Conservation (phyloP, 176 grass and related monocot genomes). For the Thalia dealbata region DNA sequence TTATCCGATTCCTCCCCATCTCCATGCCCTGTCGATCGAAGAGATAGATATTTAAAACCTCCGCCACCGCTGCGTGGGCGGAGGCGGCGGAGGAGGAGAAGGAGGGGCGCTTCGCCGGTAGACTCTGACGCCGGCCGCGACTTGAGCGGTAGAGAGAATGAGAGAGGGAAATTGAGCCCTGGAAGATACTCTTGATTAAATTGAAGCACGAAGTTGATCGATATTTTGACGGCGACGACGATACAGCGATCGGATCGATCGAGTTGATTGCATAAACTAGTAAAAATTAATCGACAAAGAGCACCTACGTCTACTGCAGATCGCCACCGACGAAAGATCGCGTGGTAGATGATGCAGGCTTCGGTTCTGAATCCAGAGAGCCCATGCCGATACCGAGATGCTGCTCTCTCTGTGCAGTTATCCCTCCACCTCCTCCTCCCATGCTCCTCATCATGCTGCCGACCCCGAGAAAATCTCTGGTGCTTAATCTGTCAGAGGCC, state of each 20-base stretch:
- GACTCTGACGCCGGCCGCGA: background rate
- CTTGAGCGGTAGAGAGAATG: too few relatives aligned
- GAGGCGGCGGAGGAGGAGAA: too few relatives aligned
- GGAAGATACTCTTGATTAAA: background rate
- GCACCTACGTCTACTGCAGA: background rate
- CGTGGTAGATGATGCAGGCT: background rate
- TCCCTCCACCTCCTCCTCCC: background rate
- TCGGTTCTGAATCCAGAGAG: constrained; percentile 11
- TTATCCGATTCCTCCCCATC: too few relatives aligned
- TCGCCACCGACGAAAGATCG: constrained; percentile 3
- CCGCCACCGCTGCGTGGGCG: background rate
- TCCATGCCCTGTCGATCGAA: background rate
- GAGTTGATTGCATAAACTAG: background rate
- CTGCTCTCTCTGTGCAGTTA: constrained; percentile 3
- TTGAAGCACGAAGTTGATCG: too few relatives aligned
- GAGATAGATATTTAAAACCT: constrained; percentile 1
- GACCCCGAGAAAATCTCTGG: constrained; percentile 17
- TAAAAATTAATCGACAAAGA: background rate
- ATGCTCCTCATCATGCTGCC: constrained; percentile 12
- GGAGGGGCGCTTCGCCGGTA: background rate
- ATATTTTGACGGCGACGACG: background rate
- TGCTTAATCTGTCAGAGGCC: background rate
- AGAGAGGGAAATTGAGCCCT: too few relatives aligned
- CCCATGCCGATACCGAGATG: constrained; percentile 13
- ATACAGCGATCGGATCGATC: background rate